Conservation (phyloP, 768 basidiomycete genomes). For the Pisolithus microcarpus region DNA sequence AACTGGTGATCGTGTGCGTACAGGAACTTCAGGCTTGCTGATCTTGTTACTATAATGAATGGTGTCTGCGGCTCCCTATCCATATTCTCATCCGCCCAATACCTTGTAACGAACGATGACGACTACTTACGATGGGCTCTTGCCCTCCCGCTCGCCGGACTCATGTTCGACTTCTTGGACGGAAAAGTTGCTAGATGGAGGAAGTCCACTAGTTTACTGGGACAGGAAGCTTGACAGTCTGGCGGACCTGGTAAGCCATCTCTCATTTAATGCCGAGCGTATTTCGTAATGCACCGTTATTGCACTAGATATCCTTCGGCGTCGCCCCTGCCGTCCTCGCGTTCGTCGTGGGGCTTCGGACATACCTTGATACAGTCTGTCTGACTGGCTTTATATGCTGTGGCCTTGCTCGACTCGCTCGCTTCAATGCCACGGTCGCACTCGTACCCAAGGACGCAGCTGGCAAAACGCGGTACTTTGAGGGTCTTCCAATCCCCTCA, state of each 20-base stretch:
- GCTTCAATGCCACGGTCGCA: constrained; percentile 98
- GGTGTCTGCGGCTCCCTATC: constrained; percentile 97
- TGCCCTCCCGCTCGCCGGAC: constrained; percentile 80
- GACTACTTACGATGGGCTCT: constrained; percentile 85
- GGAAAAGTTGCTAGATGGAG: constrained; percentile 98
- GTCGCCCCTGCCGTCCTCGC: constrained; percentile 93
- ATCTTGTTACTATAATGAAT: constrained; percentile 98
- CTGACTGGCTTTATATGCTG: constrained; percentile 91
- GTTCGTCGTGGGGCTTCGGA: constrained; percentile 85
- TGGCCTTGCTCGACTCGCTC: constrained; percentile 92
- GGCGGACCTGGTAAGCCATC: constrained; percentile 74
- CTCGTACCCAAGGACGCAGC: constrained; percentile 78
- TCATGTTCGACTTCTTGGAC: constrained; percentile 97
- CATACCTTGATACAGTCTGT: constrained; percentile 81
- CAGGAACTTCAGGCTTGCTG: constrained; percentile 96
- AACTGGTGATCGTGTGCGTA: constrained; percentile 1
- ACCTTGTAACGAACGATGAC: constrained; percentile 72
- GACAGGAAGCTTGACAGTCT: constrained; percentile 96
- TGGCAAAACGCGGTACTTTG: constrained; percentile 93
- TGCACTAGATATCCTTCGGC: constrained; percentile 85
- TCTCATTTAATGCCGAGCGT: constrained; percentile 3
- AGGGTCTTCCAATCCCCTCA: constrained; percentile 94
- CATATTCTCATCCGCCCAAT: constrained; percentile 87
- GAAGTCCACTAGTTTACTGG: constrained; percentile 90
- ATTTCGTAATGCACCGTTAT: not conserved